Evolutionary conservation across 768 basidiomycete species (phyloP), one percentile per base, ranked within the genome.

Genomic region (Tremella yokohamensis): DNA sequence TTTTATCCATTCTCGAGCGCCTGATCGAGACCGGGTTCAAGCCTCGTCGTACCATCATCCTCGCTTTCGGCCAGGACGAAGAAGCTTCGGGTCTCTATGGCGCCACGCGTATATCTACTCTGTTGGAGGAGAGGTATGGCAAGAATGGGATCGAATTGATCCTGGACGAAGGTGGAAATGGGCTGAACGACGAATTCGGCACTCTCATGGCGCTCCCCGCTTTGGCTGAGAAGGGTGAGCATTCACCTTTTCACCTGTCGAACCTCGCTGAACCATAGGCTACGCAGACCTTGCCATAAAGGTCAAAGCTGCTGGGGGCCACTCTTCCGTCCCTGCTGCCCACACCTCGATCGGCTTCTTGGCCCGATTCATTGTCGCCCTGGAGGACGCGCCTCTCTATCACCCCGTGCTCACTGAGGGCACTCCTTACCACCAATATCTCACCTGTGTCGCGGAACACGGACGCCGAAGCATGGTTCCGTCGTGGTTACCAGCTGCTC

Each of bases 381-480:
- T 76, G n/a, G 74, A 76, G 56, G 40, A 61, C 16, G 50, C 68
- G 57, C 70, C 69, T 42, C n/a, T 45, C 6, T 57, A 69, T 44
- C 44, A 55, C 16, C 61, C 68, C 0, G 26, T 80, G 47, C 78
- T 90, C 49, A 80, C 78, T 12, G 82, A 84, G 52, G 74, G 80
- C 39, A 83, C 84, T 20, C 83, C 87, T 0, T 72, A 83, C 39
- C 88, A 85, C 77, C 71, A 76, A 20, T 81, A 79, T 7, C 67
- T 87, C n/a, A 82, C 85, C 58, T 93, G 90, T 66, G 66, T 81
- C 4, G 87, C 83, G 1, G 80, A 80, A 48, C 80, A 86, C 73
- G 82, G 80, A 2, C n/a, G 22, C 15, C 42, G 42, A 16, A 81
- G 83, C 15, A 76, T 78, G 2, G 74, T 90, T 18, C 64, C 69